A percentile compares a stretch with the other conserved stretches of the same genome.
These are phyloP conservation scores for Torulaspora globosa DNA, from an alignment of 1,139 yeast genomes.

Conservation along the genomic window DNA sequence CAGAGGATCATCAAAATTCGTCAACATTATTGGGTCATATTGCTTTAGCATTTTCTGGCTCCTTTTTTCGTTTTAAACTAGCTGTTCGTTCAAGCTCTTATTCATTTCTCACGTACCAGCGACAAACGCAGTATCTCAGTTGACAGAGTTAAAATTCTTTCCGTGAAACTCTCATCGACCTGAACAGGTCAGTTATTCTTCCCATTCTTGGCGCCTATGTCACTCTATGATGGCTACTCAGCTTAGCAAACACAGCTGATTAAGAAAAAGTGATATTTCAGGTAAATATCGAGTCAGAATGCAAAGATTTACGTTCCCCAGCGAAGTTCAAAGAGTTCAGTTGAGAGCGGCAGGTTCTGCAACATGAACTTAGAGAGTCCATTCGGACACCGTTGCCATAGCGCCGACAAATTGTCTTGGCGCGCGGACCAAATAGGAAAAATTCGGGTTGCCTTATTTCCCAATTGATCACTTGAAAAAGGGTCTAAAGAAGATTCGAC, in stretches of 20 bases:
- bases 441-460: neutral
- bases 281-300: neutral
- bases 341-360: neutral
- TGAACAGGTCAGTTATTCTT: neutral
- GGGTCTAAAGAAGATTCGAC: neutral
- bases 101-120: neutral
- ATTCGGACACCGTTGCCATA: neutral
- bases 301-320: neutral
- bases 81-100: neutral
- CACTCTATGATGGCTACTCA: neutral
- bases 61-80: neutral
- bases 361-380: neutral
- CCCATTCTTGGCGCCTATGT: neutral
- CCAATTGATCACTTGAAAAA: neutral
- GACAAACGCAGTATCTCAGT: neutral
- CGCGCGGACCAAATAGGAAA: neutral
- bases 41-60: neutral
- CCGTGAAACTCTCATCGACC: neutral
- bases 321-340: neutral
- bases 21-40: neutral
- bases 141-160: neutral
- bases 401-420: neutral
- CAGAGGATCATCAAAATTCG: neutral
- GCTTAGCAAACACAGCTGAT: neutral
- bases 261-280: neutral